Percentiles rank a stretch among this genome's conserved stretches.
These are phyloP conservation scores for Tetrapisispora pingtungensis DNA, from an alignment of 805 yeast genomes.

Conservation along the genomic window DNA sequence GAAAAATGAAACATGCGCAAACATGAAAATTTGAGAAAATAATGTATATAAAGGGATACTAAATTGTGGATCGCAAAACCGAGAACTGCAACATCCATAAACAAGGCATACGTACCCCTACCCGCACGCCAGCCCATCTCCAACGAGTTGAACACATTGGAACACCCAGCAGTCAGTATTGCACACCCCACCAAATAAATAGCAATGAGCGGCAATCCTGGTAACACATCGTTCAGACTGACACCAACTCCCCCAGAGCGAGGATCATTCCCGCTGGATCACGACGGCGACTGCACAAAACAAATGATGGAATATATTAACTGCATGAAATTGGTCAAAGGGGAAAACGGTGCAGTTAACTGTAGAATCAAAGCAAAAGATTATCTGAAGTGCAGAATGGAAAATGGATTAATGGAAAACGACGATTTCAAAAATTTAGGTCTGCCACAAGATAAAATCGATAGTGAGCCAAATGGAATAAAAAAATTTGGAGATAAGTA, in stretches of 20 bases:
- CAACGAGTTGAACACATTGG: too few species aligned
- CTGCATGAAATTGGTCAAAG: constrained; percentile 68
- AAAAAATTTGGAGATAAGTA: background rate
- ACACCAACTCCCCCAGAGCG: constrained; percentile 91
- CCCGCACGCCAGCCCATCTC: too few species aligned
- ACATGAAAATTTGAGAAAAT: too few species aligned
- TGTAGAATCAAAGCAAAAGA: constrained; percentile 76
- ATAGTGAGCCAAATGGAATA: too few species aligned
- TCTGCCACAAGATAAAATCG: constrained; percentile 31
- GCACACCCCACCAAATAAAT: background rate
- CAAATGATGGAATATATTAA: constrained; percentile 66
- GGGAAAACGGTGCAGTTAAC: constrained; percentile 74
- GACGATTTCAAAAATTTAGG: constrained; percentile 57
- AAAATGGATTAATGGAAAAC: constrained; percentile 50
- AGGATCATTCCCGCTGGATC: constrained; percentile 94
- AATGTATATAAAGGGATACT: too few species aligned
- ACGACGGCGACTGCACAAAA: constrained; percentile 67
- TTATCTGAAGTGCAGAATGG: constrained; percentile 84
- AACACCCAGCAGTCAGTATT: background rate
- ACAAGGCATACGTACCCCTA: too few species aligned
- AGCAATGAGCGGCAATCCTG: constrained; percentile 35
- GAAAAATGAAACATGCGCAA: too few species aligned
- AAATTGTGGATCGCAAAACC: too few species aligned
- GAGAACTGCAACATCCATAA: too few species aligned
- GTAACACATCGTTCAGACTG: constrained; percentile 39